Percentiles rank a stretch among this genome's conserved stretches.
These are phyloP conservation scores for Kalmanozyma brasiliensis DNA, from an alignment of 1,284 basidiomycete genomes.

Conservation along the genomic window DNA sequence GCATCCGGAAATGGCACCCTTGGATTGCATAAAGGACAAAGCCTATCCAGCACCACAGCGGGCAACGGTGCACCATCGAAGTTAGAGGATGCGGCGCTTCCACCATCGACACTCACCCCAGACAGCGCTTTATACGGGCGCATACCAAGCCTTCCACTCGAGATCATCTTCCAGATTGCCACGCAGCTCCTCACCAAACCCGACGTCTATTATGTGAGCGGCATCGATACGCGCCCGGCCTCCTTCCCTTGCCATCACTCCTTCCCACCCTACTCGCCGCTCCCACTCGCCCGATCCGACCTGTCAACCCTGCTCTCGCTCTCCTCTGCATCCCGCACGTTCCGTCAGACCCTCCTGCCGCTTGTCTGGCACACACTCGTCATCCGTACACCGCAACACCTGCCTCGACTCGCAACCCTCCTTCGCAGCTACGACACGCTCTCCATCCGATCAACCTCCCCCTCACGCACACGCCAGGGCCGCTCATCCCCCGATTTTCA, in stretches of 20 bases:
- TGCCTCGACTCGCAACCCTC: constrained; percentile 15
- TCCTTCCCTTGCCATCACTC: constrained; percentile 13
- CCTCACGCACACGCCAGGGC: background rate
- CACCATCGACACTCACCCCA: no score
- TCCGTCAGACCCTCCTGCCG: constrained; percentile 18
- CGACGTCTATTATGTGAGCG: background rate
- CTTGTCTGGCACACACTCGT: constrained; percentile 29
- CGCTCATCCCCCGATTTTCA: background rate
- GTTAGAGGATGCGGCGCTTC: no score
- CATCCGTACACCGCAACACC: constrained; percentile 29
- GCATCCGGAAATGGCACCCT: no score
- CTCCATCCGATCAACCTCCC: constrained; percentile 13
- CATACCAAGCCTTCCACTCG: constrained; percentile 17
- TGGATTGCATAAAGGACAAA: no score
- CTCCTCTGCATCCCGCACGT: constrained; percentile 7
- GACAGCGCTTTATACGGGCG: background rate
- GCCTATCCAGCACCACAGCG: no score
- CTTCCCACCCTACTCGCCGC: background rate
- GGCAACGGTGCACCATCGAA: no score
- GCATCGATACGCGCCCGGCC: background rate
- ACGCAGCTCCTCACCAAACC: constrained; percentile 1
- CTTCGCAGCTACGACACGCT: constrained; percentile 25
- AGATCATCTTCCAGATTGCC: constrained; percentile 30
- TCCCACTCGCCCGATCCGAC: background rate
- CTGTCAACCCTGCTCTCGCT: constrained; percentile 9